Evolutionary conservation across 2,329 filamentous ascomycete species (phyloP).

Genomic region (Sarocladium brachiariae): DNA sequence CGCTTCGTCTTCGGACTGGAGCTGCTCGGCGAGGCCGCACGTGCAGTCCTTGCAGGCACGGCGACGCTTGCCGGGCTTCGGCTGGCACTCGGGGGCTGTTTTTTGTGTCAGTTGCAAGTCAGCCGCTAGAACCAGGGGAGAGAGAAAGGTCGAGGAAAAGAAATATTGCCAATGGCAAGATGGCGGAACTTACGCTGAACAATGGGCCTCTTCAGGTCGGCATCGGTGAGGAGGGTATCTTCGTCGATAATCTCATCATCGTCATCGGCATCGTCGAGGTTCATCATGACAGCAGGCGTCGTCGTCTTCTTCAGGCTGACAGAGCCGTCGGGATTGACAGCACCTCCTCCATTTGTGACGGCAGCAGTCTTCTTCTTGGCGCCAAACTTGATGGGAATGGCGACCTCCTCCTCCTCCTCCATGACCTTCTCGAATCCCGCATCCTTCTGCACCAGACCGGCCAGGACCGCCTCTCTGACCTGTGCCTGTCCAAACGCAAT

Average conservation of each 20-base stretch:
- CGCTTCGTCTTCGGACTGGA: slow-evolving; percentile 77
- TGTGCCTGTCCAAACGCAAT: slow-evolving; percentile 25
- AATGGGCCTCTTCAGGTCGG: slow-evolving; percentile 71
- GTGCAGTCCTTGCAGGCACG: slow-evolving; percentile 97
- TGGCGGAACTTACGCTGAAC: slow-evolving; percentile 70
- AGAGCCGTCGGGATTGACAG: slow-evolving; percentile 1
- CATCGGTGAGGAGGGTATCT: slow-evolving; percentile 76
- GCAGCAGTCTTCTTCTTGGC: slow-evolving; percentile 26
- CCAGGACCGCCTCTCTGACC: slow-evolving; percentile 73
- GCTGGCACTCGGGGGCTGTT: slow-evolving; percentile 73
- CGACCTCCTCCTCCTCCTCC: slow-evolving; percentile 51
- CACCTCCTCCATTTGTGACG: slow-evolving; percentile 25
- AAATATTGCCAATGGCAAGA: no score
- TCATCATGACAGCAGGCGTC: slow-evolving; percentile 50
- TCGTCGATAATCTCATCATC: slow-evolving; percentile 91
- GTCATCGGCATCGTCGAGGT: slow-evolving; percentile 44
- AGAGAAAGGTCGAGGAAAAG: no score
- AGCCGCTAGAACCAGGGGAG: no score
- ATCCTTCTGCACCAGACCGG: slow-evolving; percentile 61
- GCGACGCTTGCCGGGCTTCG: slow-evolving; percentile 80
- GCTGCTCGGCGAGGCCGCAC: slow-evolving; percentile 78
- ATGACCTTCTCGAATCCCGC: slow-evolving; percentile 62
- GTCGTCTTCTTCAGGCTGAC: slow-evolving; percentile 28
- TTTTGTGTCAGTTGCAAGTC: slow-evolving; percentile 21
- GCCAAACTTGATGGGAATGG: slow-evolving; percentile 37